Base-by-base conservation (phyloP, 352 stramenopile genomes). In the Peronosclerospora sorghi region DNA sequence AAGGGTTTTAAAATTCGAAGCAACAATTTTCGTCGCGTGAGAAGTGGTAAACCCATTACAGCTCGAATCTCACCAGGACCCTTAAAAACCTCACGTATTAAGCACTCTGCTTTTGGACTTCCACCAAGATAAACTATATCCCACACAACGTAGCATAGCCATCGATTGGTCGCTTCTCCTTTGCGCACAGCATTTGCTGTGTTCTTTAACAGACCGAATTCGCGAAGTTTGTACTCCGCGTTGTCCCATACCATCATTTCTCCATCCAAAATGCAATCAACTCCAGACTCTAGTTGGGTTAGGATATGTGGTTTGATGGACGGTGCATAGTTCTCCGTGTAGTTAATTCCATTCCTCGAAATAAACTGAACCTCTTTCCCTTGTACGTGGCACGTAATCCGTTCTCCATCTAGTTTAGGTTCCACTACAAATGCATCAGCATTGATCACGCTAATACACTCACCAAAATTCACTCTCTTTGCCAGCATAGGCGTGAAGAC, bases 201-300 rank as follows among this genome's bases (percentile, higher is more conserved):
- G 51, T 72, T 83, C 45, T 88, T 92, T 21, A 92, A 51, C 24
- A 88, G 53, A 1, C 80, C 77, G 57, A 92, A 92, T 54, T 88
- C 75, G 32, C 69, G 68, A 32, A 86, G 48, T 0, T 56, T 60
- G 55, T 84, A 87, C 47, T 86, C 75, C 10, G 73, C 17, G 47
- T 86, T 90, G 51, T 90, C 81, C 78, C 81, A 90, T 4, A 91
- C 76, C 70, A 93, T 86, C 78, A 93, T 90, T 35, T 93, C 81
- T 32, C 81, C 81, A 32, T 93, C 81, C 8, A 93, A 57, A 23
- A 93, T 89, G 30, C 65, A 80, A 50, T 89, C 66, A 10, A 86
- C 54, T 9, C 65, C 70, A 23, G 48, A 32, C 10, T 70, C 48
- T 14, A 93, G 24, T 42, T 93, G 78, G 0, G 62, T 68, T 26